Evolutionary conservation across 2,329 filamentous ascomycete genomes (phyloP).

Genomic region (Colletotrichum acutatum): DNA sequence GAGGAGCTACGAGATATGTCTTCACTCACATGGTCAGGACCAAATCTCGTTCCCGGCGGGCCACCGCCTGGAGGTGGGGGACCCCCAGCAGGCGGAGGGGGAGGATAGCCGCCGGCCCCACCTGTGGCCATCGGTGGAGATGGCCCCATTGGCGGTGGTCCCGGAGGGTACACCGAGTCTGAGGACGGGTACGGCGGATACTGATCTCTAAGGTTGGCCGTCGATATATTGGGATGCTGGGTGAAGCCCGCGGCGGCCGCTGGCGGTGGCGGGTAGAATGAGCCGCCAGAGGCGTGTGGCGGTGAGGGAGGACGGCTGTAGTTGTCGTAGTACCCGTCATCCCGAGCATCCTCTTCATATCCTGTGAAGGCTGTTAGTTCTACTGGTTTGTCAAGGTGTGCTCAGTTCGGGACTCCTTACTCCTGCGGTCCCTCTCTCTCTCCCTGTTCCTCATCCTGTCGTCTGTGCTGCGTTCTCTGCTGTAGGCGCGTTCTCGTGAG

Average conservation of each 20-base stretch:
- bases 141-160: conserved; percentile 47
- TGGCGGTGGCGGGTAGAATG: conserved; percentile 55
- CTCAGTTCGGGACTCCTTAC: conserved; percentile 38
- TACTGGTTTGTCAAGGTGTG: background rate
- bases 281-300: conserved; percentile 62
- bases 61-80: conserved; percentile 35
- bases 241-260: conserved; percentile 44
- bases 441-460: conserved; percentile 40
- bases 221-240: conserved; percentile 49
- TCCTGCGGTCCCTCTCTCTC: conserved; percentile 45
- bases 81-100: conserved; percentile 42
- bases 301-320: conserved; percentile 56
- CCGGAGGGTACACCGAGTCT: conserved; percentile 52
- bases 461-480: conserved; percentile 40
- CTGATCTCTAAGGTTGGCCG: conserved; percentile 45
- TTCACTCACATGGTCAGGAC: conserved; percentile 58
- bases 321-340: conserved; percentile 49
- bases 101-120: conserved; percentile 40
- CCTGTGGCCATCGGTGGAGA: conserved; percentile 39
- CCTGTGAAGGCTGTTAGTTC: conserved; percentile 41
- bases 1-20: conserved; percentile 38
- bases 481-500: conserved; percentile 27
- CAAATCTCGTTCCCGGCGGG: conserved; percentile 40
- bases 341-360: conserved; percentile 48
- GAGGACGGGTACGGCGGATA: conserved; percentile 52